These are phyloP conservation scores for Pouteria campechiana DNA, from an alignment of 179 eudicot species.

Conservation along the genomic window DNA sequence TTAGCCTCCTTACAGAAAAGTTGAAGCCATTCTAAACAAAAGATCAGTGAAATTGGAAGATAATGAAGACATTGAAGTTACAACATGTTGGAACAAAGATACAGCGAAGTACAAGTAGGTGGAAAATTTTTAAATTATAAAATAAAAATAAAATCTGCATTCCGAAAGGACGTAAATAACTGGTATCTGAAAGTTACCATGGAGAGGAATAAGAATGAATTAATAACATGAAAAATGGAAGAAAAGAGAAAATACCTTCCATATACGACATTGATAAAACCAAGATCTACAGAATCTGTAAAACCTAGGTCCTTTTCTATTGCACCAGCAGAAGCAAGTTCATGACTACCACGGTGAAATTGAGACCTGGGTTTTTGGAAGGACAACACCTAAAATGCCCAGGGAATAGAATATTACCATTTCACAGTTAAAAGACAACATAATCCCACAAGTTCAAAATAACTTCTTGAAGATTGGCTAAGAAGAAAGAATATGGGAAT, in stretches of 20 bases:
- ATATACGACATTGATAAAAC: slow-evolving; percentile 39
- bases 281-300: slow-evolving; percentile 20
- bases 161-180: no score
- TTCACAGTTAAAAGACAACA: neutral
- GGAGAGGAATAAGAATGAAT: no score
- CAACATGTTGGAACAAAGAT: no score
- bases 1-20: no score
- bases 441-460: neutral
- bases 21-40: no score
- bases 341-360: slow-evolving; percentile 7
- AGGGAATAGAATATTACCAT: slow-evolving; percentile 2
- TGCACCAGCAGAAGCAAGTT: slow-evolving; percentile 5
- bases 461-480: neutral
- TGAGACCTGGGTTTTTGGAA: slow-evolving; percentile 26
- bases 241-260: slow-evolving; percentile 34
- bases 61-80: no score
- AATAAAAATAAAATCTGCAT: no score
- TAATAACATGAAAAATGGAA: no score
- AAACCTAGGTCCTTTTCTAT: slow-evolving; percentile 10
- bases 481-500: neutral
- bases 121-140: no score
- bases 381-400: slow-evolving; percentile 36
- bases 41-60: no score
- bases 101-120: no score
- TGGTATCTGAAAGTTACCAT: no score